Evolutionary conservation across 2,329 filamentous ascomycete species (phyloP), one percentile per base, ranked within the genome.

Genomic region (Monosporascus sp.): DNA sequence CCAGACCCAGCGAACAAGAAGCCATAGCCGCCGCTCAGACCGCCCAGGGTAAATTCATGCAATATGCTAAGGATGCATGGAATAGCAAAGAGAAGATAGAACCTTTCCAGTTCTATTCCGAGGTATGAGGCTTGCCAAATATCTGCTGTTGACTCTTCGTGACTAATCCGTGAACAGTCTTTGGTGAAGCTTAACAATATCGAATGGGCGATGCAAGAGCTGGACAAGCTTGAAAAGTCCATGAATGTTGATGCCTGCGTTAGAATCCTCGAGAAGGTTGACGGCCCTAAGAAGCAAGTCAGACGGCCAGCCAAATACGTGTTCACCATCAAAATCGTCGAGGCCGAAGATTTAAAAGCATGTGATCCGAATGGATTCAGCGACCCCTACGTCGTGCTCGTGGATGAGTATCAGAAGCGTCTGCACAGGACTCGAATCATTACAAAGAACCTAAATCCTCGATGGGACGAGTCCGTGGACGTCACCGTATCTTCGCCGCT

Each of bases 121-220:
- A 96, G 83, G 90, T 92, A 75, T 72, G 52, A 31, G 48, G 27
- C 79, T 70, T 26, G 36, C 16, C 27, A 16, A 24, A 24, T 24
- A 22, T 38, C 14, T 19, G 44, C 40, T 31, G 8, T 48, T 20
- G 17, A 31, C 46, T 20, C 31, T 48, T 44, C 50, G 43, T 49
- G 57, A 55, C 70, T 74, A 64, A 74, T 60, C 51, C 16, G 46
- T 45, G 36, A 9, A 43, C 61, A 96, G 90, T 97, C 92, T 5
- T 88, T 99, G 64, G 91, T 99, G 57, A 99, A 97, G 72, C 82
- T 99, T 61, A 99, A 99, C 77, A 96, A 99, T 66, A 86, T 99
- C 59, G 93, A 97, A 72, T 97, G 91, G 71, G 93, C 92, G 5
- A 91, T 96, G 73, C 83, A 91, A 53, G 90, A 96, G 66, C 80